Evolutionary conservation across 495 filamentous ascomycete genomes (phyloP).

Genomic region (Aspergillus avenaceus): DNA sequence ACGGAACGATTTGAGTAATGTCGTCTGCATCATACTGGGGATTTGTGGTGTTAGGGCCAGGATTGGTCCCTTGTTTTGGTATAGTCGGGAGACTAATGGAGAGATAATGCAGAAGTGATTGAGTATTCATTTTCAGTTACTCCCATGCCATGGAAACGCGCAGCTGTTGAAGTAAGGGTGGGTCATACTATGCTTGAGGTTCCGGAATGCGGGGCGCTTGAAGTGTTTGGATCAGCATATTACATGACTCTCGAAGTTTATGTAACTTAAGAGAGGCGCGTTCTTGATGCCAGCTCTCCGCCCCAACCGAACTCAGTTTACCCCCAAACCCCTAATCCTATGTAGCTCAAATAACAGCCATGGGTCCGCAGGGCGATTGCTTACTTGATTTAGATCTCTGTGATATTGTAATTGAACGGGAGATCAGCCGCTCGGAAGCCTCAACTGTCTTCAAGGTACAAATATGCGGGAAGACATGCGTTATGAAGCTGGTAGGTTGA

Average conservation of each 20-base stretch:
- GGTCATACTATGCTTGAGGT: too few relatives aligned
- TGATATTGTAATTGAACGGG: conserved; percentile 2
- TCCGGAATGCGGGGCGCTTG: neutral
- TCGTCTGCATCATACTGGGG: too few relatives aligned
- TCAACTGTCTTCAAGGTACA: conserved; percentile 3
- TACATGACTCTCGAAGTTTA: neutral
- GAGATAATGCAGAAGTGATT: too few relatives aligned
- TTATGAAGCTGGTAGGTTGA: conserved; percentile 7
- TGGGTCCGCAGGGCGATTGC: conserved; percentile 2
- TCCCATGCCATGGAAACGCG: too few relatives aligned
- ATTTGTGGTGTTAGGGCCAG: too few relatives aligned
- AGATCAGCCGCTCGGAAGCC: conserved; percentile 4
- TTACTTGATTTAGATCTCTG: conserved; percentile 1
- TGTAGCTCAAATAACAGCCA: conserved; percentile 1
- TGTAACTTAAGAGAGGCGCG: conserved; percentile 3
- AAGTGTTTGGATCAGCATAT: neutral
- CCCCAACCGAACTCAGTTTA: neutral
- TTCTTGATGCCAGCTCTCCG: neutral
- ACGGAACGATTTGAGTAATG: too few relatives aligned
- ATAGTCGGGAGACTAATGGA: too few relatives aligned
- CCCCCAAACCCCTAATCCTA: neutral
- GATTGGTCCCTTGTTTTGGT: too few relatives aligned
- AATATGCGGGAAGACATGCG: conserved; percentile 2
- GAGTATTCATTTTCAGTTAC: too few relatives aligned
- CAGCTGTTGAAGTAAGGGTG: too few relatives aligned